Evolutionary conservation across 371 early-diverging fungal genomes (phyloP), one percentile per base, ranked within the genome.

Genomic region (Mucor irregularis): DNA sequence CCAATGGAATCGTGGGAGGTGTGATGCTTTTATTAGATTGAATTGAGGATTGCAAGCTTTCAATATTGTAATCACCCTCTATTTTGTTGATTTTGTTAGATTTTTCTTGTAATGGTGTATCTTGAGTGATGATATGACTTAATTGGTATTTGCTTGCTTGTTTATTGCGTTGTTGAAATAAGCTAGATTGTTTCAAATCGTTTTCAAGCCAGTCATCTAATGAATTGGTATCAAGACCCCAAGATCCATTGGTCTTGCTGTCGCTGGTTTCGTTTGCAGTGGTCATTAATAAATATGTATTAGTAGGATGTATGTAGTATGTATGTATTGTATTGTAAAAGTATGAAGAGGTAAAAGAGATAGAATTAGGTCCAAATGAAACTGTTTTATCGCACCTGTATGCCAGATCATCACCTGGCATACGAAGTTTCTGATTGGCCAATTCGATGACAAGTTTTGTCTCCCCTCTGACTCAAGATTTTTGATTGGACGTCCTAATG

Each of bases 201-300:
- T 61, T 62, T 56, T 70, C 71, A 19, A 70, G 64, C 71, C 74
- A 70, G 19, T 62, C 61, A 45, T 74, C 64, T 24, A 74, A 53
- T 29, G 60, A 37, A 8, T 53, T 56, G 17, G 54, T 49, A 47
- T 60, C 56, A 16, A 60, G 34, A 26, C 53, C 62, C 57, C 52
- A 56, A 25, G 48, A 5, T 25, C 19, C 13, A 31, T 11, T 38
- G 40, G 35, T 21, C 24, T 50, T 25, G 25, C 29, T 19, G 11
- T 50, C n/a, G 37, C 9, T 50, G 3, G 37, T 38, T 16, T 38
- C 17, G 16, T 17, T 37, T 25, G 5, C 19, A 25, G 39, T 28
- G 5, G 13, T 34, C 50, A 50, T 50, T 48, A 21, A 31, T 4
- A 11, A 33, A 17, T 31, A 4, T 17, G n/a, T n/a, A n/a, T n/a